These are phyloP conservation scores for Hemileia vastatrix DNA, from an alignment of 1,284 basidiomycete genomes.

Conservation along the genomic window DNA sequence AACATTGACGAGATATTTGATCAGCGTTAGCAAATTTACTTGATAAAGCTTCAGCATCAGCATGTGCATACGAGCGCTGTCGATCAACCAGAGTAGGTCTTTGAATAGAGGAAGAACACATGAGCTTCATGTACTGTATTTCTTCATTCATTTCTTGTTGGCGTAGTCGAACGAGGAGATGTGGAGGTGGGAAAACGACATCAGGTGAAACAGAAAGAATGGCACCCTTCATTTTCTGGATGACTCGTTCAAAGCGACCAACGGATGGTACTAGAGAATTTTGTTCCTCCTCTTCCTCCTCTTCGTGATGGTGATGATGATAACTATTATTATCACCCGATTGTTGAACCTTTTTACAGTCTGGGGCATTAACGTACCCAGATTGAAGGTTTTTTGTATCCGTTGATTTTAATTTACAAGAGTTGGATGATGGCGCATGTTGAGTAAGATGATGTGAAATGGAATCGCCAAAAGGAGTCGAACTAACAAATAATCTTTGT, in stretches of 20 bases:
- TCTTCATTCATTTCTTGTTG: slow-evolving; percentile 26
- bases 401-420: too few species aligned
- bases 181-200: slow-evolving; percentile 28
- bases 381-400: too few species aligned
- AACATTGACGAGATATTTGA: neutral
- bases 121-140: neutral
- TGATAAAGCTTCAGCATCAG: neutral
- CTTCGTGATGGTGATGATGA: too few species aligned
- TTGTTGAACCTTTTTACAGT: too few species aligned
- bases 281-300: neutral
- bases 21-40: neutral
- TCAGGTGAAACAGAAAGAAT: slow-evolving; percentile 19
- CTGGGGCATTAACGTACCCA: too few species aligned
- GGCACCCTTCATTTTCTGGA: slow-evolving; percentile 23
- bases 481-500: too few species aligned
- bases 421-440: too few species aligned
- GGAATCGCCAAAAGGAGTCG: too few species aligned
- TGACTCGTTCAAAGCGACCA: slow-evolving; percentile 26
- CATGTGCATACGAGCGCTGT: neutral
- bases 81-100: neutral
- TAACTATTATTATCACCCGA: too few species aligned
- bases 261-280: neutral
- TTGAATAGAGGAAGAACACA: neutral
- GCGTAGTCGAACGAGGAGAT: slow-evolving; percentile 26
- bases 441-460: too few species aligned